Evolutionary conservation across 164 flowering plant species (phyloP), one percentile per base, ranked within the genome.

Genomic region (Annona cherimola): DNA sequence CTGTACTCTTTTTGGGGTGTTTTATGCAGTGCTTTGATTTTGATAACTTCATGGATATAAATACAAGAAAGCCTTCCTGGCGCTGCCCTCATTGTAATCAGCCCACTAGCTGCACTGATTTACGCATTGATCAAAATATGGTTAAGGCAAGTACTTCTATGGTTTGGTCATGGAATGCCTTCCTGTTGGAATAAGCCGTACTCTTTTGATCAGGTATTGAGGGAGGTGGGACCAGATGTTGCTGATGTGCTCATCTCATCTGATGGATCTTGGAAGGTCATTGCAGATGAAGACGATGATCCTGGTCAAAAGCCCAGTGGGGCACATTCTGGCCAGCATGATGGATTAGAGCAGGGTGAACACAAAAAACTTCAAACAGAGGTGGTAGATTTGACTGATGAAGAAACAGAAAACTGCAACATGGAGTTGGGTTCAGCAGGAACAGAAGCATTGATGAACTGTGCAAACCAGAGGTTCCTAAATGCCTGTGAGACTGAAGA

Each of bases 81-180:
- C 92, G 98, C 71, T 93, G 98, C 79, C 96, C 98, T 54, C 90
- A 87, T 71, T 93, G 98, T 75, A 88, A 88, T 80, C 96, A 87
- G 77, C 77, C 74, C 68, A 84, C 86, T 74, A 79, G 89, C 84
- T 88, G 74, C 79, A 71, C 76, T 50, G 95, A 88, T 75, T 73
- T 93, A 42, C 86, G 93, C 68, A 71, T 89, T 45, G 98, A 93
- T 81, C 90, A 81, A 73, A 78, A 82, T 63, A 85, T 89, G 83
- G 83, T 77, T 8, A 84, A 90, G 90, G 98, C 81, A 86, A 79
- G 89, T 81, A 42, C 59, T 35, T 68, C 14, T 35, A 64, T 42
- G 45, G 16, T 26, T 35, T 26, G 35, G n/a, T 42, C 26, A 19
- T 8, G 40, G 2, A 46, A 46, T 14, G 18, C 42, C 54, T 2